phyloP scores from a whole-genome alignment of 352 stramenopile species.

The Elongisporangium senticosum region DNA sequence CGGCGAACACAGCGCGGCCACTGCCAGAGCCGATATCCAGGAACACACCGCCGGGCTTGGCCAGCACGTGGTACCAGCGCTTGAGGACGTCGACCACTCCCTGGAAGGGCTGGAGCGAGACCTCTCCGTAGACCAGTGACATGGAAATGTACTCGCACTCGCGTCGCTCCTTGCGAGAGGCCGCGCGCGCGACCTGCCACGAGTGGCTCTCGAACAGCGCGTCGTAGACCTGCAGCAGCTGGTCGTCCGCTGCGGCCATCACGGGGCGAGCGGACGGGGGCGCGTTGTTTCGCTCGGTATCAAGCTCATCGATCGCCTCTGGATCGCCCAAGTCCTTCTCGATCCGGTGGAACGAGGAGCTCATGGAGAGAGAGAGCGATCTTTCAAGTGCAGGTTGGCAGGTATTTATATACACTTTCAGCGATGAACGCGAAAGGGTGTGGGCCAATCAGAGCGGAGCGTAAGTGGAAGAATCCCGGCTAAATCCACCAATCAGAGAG shows the following conservation, averaged over 20 bases:
- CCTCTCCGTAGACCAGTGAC: slow-evolving; percentile 87
- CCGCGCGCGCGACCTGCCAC: slow-evolving; percentile 22
- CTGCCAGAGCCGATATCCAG: slow-evolving; percentile 86
- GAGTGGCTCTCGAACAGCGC: slow-evolving; percentile 39
- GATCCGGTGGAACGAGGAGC: not conserved
- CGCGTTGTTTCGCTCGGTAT: not conserved
- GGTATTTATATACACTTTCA: not conserved
- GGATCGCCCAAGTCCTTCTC: not conserved
- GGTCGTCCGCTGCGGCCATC: not conserved
- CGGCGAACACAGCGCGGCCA: slow-evolving; percentile 84
- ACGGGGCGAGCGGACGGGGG: not conserved
- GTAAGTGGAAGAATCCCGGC: slow-evolving; percentile 11
- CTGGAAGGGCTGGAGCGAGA: slow-evolving; percentile 79
- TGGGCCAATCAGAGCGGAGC: slow-evolving; percentile 18
- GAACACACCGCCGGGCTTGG: slow-evolving; percentile 69
- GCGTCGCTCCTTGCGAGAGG: slow-evolving; percentile 31
- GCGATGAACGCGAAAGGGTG: slow-evolving; percentile 4
- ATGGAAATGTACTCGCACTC: slow-evolving; percentile 59
- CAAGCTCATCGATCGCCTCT: not conserved
- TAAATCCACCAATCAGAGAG: slow-evolving; percentile 14
- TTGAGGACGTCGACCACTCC: slow-evolving; percentile 57
- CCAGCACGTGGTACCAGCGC: slow-evolving; percentile 50
- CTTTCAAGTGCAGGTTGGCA: not conserved
- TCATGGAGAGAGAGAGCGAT: not conserved
- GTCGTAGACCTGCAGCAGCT: slow-evolving; percentile 27